Conservation (phyloP, 768 basidiomycete species). For the Asterophora lycoperdoides region DNA sequence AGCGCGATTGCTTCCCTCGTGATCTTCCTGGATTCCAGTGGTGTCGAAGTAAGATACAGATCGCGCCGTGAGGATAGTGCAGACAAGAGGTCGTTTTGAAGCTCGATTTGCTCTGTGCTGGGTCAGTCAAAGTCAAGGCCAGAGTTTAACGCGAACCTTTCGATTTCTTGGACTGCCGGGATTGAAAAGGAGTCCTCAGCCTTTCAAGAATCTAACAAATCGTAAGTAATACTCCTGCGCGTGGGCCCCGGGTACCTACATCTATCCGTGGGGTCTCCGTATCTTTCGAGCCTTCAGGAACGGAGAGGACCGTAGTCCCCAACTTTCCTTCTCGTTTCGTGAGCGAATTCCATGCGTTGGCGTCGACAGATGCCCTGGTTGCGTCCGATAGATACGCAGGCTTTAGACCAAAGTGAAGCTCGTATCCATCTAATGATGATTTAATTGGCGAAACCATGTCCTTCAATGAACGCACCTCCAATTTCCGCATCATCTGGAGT, state of each 20-base stretch:
- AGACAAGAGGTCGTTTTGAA: conserved; percentile 69
- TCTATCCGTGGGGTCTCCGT: conserved; percentile 29
- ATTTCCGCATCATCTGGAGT: conserved; percentile 23
- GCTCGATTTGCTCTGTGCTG: conserved; percentile 40
- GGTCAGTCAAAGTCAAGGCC: not conserved
- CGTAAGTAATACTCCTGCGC: not conserved
- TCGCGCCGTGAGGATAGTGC: conserved; percentile 67
- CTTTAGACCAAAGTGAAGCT: conserved; percentile 67
- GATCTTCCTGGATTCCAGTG: conserved; percentile 58
- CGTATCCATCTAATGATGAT: conserved; percentile 46
- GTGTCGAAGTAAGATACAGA: conserved; percentile 63
- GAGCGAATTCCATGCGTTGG: conserved; percentile 50
- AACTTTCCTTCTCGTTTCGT: conserved; percentile 53
- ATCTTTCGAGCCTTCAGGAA: conserved; percentile 37
- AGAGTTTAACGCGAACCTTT: conserved; percentile 35
- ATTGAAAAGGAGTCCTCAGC: conserved; percentile 50
- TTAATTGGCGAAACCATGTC: too few relatives aligned
- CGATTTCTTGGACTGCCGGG: conserved; percentile 49
- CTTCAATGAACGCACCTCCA: conserved; percentile 21
- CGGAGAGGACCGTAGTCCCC: conserved; percentile 48
- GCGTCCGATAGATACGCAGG: conserved; percentile 48
- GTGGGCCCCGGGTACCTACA: conserved; percentile 15
- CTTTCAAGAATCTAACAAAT: conserved; percentile 49
- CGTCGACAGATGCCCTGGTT: conserved; percentile 50
- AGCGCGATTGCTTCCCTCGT: conserved; percentile 68